Base-by-base conservation (phyloP, 495 filamentous ascomycete species). In the Aspergillus sclerotioniger region DNA sequence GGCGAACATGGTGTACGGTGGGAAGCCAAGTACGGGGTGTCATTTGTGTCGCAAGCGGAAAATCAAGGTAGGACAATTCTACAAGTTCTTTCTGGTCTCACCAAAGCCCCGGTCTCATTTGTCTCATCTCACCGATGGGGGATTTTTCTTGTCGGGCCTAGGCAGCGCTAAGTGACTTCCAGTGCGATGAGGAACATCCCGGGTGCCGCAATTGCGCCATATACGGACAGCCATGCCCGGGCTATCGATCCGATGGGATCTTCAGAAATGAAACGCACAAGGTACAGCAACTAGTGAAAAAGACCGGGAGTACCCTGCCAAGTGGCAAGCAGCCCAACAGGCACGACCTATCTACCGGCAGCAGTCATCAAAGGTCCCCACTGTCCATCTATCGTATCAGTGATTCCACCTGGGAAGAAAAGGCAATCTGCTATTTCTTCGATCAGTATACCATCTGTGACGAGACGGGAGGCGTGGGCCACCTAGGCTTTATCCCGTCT, bases 1-100 rank as follows among this genome's bases (percentile, higher is more conserved):
- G 48, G 29, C 62, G 56, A 72, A 61, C 44, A 79, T 79, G 76
- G 76, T 79, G 17, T 79, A 77, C 67, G 71, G 69, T 43, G 76
- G 73, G 10, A 77, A 74, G 48, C 73, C 75, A 21, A 79, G 76
- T 62, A 76, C 72, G 29, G 76, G 76, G 62, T 79, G 76, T 69
- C 62, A 76, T 65, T 59, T 76, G 61, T 79, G 76, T 64, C 76
- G 76, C 60, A 76, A 71, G 56, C 70, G 75, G 52, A 79, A 77
- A 64, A 77, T 79, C 58, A 79, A 77, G 75, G 76, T 77, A 73
- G 60, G 66, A 66, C 48, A 25, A 48, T 54, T 37, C 55, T 53
- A 16, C 8, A 3, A 33, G 3, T 41, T 20, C 20, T 25, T 43
- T 53, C 52, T 59, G 47, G 47, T 52, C 6, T 57, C 41, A 13